Percentiles rank a stretch among this genome's conserved stretches.
Conservation (phyloP, 1,284 basidiomycete genomes). For the Tilletia walkeri region DNA sequence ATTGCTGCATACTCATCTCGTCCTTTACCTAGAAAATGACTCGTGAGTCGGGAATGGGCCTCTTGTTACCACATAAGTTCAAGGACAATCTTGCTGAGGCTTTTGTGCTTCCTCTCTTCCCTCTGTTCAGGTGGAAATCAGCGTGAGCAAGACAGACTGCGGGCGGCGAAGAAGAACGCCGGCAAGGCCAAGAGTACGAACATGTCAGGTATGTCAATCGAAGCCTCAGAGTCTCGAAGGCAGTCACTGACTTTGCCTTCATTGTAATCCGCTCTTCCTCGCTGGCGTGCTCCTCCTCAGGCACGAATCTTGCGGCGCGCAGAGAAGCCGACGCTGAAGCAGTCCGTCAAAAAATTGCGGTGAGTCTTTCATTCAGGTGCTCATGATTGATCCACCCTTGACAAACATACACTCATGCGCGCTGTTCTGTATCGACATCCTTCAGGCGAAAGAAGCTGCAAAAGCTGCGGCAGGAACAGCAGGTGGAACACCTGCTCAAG, state of each 20-base stretch:
- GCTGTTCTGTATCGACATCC: background rate
- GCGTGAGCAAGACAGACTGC: constrained; percentile 4
- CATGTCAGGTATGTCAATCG: background rate
- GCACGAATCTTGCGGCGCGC: background rate
- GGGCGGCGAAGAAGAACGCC: constrained; percentile 4
- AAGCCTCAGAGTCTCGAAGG: too few relatives aligned
- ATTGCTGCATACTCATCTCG: too few relatives aligned
- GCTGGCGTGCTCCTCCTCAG: background rate
- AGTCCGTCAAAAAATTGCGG: background rate
- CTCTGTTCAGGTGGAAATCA: constrained; percentile 10
- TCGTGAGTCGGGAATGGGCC: background rate
- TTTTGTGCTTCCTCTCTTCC: background rate
- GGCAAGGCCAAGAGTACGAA: constrained; percentile 10
- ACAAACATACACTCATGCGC: background rate
- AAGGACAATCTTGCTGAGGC: background rate
- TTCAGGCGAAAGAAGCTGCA: constrained; percentile 7
- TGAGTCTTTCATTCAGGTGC: background rate
- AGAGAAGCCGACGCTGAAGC: constrained; percentile 8
- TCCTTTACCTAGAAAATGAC: background rate
- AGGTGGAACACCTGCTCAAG: background rate
- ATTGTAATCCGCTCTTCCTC: too few relatives aligned
- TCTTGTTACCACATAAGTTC: background rate
- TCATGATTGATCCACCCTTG: background rate
- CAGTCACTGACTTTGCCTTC: background rate
- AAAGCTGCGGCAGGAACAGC: background rate